These are phyloP conservation scores for Lasiodiplodia citricola DNA, from an alignment of 2,329 filamentous ascomycete species.

Conservation along the genomic window DNA sequence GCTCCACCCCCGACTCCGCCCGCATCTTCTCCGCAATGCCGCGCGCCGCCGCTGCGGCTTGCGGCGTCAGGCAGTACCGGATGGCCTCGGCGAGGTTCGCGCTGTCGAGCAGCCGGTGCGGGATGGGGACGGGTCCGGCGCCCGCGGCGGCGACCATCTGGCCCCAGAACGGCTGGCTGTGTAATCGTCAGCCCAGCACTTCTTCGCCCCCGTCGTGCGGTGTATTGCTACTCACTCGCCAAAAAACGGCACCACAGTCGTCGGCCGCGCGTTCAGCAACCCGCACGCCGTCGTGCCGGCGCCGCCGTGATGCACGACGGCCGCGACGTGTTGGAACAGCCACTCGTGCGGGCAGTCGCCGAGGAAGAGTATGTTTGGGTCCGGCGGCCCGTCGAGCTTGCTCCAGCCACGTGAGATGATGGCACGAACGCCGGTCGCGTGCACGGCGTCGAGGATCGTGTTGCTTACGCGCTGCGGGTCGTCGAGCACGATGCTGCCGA, in stretches of 20 bases:
- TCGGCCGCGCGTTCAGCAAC: constrained; percentile 57
- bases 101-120: constrained; percentile 51
- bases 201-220: neutral
- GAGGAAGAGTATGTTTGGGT: constrained; percentile 55
- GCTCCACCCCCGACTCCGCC: constrained; percentile 48
- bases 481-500: constrained; percentile 62
- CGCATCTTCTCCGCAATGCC: constrained; percentile 50
- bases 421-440: constrained; percentile 46
- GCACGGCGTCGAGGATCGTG: constrained; percentile 56
- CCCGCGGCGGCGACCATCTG: constrained; percentile 56
- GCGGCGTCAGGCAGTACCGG: constrained; percentile 47
- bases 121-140: constrained; percentile 57
- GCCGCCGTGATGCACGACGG: constrained; percentile 64
- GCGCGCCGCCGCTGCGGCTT: constrained; percentile 44
- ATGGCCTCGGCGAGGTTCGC: constrained; percentile 55
- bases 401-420: constrained; percentile 63
- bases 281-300: constrained; percentile 65
- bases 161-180: constrained; percentile 59
- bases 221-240: constrained; percentile 50
- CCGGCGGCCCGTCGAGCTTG: constrained; percentile 42
- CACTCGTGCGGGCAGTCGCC: constrained; percentile 63
- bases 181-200: neutral
- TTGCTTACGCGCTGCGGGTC: constrained; percentile 52
- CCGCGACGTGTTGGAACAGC: constrained; percentile 62
- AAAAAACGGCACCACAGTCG: constrained; percentile 63